phyloP scores from a whole-genome alignment of 495 filamentous ascomycete species.

The Talaromyces borbonicus region DNA sequence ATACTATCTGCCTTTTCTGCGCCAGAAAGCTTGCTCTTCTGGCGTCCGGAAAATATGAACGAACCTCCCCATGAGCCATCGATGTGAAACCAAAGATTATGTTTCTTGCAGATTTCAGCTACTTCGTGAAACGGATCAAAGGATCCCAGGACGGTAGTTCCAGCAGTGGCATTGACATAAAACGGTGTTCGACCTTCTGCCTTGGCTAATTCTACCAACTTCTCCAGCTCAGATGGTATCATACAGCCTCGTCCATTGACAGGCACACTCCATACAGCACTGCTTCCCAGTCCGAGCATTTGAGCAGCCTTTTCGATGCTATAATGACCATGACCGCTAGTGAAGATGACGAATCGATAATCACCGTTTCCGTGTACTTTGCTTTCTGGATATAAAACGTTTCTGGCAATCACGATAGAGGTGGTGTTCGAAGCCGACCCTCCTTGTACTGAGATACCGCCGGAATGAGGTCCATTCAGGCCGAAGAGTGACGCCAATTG shows the following conservation, averaged over 20 bases:
- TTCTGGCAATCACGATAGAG: constrained; percentile 81
- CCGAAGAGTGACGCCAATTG: constrained; percentile 68
- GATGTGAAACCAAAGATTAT: constrained; percentile 81
- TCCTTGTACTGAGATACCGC: constrained; percentile 80
- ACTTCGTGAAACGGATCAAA: constrained; percentile 75
- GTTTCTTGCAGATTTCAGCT: constrained; percentile 55
- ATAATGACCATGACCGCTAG: constrained; percentile 82
- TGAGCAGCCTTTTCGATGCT: constrained; percentile 89
- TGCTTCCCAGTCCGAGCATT: constrained; percentile 71
- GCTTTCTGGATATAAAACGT: constrained; percentile 66
- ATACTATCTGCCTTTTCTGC: constrained; percentile 66
- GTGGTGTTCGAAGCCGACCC: constrained; percentile 80
- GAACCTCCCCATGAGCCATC: constrained; percentile 87
- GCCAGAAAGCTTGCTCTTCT: constrained; percentile 56
- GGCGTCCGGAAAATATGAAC: constrained; percentile 62
- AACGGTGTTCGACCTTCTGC: constrained; percentile 66
- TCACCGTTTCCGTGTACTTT: constrained; percentile 59
- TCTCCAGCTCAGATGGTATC: constrained; percentile 52
- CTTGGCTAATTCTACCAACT: constrained; percentile 46
- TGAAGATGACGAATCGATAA: constrained; percentile 73
- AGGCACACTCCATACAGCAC: constrained; percentile 61
- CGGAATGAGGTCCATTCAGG: constrained; percentile 59
- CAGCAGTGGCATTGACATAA: constrained; percentile 92
- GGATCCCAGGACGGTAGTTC: constrained; percentile 85
- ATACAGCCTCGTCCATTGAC: constrained; percentile 66